phyloP scores from a whole-genome alignment of 1,284 basidiomycete species.

The Trametes pubescens region DNA sequence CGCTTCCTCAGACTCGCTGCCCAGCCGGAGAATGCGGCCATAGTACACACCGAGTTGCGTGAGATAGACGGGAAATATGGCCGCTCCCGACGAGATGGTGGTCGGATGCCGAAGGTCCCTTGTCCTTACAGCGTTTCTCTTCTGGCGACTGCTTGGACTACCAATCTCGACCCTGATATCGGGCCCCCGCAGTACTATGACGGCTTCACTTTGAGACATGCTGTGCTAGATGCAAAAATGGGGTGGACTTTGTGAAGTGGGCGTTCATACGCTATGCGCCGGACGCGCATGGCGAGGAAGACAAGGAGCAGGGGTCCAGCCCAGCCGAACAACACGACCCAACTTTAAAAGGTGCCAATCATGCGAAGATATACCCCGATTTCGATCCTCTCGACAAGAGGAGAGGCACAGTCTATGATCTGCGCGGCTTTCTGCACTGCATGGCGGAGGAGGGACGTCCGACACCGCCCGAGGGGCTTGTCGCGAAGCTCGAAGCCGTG shows the following conservation, averaged over 20 bases:
- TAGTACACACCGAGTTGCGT: not conserved
- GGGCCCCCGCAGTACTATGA: not conserved
- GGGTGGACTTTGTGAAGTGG: not conserved
- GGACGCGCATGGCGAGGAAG: not conserved
- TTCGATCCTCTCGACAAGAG: not conserved
- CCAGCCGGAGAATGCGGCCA: not conserved
- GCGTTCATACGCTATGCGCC: not conserved
- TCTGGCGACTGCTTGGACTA: not conserved
- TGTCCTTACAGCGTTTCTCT: constrained; percentile 2
- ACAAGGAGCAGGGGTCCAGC: not conserved
- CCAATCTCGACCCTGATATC: not conserved
- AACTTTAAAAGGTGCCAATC: no score
- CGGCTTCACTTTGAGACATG: not conserved
- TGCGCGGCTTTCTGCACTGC: not conserved
- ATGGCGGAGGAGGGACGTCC: constrained; percentile 5
- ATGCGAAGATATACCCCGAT: no score
- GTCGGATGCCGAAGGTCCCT: not conserved
- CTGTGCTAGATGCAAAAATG: not conserved
- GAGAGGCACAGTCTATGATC: not conserved
- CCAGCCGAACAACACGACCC: no score
- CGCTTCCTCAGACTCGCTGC: not conserved
- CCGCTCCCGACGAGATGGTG: not conserved
- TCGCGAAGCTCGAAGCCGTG: not conserved
- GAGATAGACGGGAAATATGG: constrained; percentile 1
- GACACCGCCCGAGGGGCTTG: not conserved